Percentiles rank a stretch among this genome's conserved stretches.
These are phyloP conservation scores for Helicostylum pulchrum DNA, from an alignment of 192 early-diverging fungal genomes.

Conservation along the genomic window DNA sequence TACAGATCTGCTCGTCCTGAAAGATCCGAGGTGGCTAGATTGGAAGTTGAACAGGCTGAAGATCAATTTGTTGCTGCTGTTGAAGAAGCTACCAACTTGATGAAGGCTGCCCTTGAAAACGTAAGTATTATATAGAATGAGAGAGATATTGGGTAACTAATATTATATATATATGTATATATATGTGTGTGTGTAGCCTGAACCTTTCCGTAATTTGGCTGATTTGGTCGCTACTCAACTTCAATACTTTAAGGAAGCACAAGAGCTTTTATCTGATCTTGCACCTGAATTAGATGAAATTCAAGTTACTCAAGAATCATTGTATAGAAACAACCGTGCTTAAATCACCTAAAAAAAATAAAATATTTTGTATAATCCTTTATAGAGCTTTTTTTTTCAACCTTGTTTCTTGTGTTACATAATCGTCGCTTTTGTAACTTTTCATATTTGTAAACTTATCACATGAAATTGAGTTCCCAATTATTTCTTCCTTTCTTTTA, in stretches of 20 bases:
- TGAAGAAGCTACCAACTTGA: conserved; percentile 92
- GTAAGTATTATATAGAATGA: conserved; percentile 34
- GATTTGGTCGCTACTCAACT: conserved; percentile 87
- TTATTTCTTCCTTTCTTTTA: neutral
- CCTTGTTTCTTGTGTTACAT: too few relatives aligned
- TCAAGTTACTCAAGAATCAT: conserved; percentile 87
- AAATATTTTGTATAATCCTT: neutral
- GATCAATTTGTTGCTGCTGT: conserved; percentile 95
- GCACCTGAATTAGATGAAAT: conserved; percentile 96
- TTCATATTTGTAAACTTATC: neutral
- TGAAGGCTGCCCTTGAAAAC: conserved; percentile 89
- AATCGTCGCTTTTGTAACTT: too few relatives aligned
- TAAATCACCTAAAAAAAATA: conserved; percentile 18
- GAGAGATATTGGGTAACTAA: neutral
- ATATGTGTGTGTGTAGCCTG: conserved; percentile 50
- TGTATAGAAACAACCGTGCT: conserved; percentile 63
- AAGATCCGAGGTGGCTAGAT: conserved; percentile 66
- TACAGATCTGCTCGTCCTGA: conserved; percentile 73
- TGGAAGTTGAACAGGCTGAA: conserved; percentile 89
- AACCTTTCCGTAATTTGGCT: conserved; percentile 77
- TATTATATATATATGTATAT: too few relatives aligned
- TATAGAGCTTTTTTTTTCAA: too few relatives aligned
- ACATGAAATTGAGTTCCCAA: conserved; percentile 6
- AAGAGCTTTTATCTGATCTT: conserved; percentile 64
- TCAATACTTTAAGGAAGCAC: conserved; percentile 81